These are phyloP conservation scores for Xerocomellus chrysenteron DNA, from an alignment of 768 basidiomycete genomes.

Conservation along the genomic window DNA sequence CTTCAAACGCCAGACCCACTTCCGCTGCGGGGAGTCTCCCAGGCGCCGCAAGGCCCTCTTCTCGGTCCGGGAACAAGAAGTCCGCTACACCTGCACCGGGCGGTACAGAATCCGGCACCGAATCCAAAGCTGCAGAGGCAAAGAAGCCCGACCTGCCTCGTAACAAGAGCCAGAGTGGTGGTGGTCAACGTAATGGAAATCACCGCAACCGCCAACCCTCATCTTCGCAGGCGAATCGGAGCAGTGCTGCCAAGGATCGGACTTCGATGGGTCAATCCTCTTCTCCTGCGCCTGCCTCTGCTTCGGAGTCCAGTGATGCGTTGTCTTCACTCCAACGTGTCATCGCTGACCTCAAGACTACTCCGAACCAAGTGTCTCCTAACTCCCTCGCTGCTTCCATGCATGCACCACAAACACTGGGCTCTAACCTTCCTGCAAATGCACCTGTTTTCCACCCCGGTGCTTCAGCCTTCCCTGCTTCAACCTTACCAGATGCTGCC, in stretches of 20 bases:
- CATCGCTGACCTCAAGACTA: conserved; percentile 90
- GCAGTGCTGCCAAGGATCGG: conserved; percentile 48
- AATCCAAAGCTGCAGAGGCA: conserved; percentile 57
- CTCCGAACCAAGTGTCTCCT: conserved; percentile 48
- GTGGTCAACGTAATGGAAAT: conserved; percentile 43
- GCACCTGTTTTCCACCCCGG: conserved; percentile 78
- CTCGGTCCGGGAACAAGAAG: conserved; percentile 68
- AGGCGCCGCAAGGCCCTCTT: conserved; percentile 57
- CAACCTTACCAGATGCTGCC: conserved; percentile 44
- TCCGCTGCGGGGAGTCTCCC: conserved; percentile 43
- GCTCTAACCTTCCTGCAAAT: conserved; percentile 59
- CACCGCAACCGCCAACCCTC: conserved; percentile 62
- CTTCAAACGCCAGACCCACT: conserved; percentile 44
- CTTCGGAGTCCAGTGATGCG: conserved; percentile 71
- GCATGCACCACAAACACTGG: conserved; percentile 43
- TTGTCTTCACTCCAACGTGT: conserved; percentile 88
- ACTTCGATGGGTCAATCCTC: conserved; percentile 39
- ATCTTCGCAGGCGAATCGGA: conserved; percentile 56
- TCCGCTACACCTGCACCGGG: conserved; percentile 35
- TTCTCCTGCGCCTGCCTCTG: conserved; percentile 49
- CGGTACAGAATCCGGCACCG: conserved; percentile 66
- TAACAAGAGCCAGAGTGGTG: conserved; percentile 52
- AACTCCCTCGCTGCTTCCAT: conserved; percentile 44
- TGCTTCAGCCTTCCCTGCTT: conserved; percentile 51
- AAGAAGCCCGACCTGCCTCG: conserved; percentile 52